Evolutionary conservation across 371 early-diverging fungal genomes (phyloP), one percentile per base, ranked within the genome.

Genomic region (Syncephalastrum contaminatum): DNA sequence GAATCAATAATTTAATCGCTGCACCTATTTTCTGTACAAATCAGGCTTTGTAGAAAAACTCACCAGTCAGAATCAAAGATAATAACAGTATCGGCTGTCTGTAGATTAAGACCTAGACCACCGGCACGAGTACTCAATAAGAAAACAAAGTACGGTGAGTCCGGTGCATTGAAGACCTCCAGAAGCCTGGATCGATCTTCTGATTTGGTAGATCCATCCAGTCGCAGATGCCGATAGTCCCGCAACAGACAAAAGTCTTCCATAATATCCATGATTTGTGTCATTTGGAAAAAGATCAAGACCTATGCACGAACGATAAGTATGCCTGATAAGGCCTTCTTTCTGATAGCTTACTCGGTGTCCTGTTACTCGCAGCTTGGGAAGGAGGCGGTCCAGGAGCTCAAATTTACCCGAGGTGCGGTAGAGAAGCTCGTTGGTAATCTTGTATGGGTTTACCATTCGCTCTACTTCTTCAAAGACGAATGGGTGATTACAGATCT

Each of bases 261-360:
- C 85, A 99, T 88, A 43, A 99, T 95, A 62, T 89, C 91, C 90
- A 99, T 91, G 55, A 98, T 88, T 53, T 85, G 81, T 0, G 99
- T 98, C 99, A 99, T 99, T 82, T 99, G 99, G 82, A 97, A 98
- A 67, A 99, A 99, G 62, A 99, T 96, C 48, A 99, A 78, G 16
- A 94, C 88, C 70, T 81, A 53, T 19, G 13, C 40, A 15, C n/a
- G 2, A 1, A 45, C 1, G 16, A 7, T 24, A 3, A 25, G 3
- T 25, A 22, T 51, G 18, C 22, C 5, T 6, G 3, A 6, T 15
- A 1, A 20, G 2, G 12, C 12, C 3, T 22, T 48, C 24, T n/a
- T 18, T 22, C 15, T 21, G 16, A 7, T 42, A 22, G 20, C 56
- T 12, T 43, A 89, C 85, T 50, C 96, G 82, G 64, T 99, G 99